These are phyloP conservation scores for Monosporozyma servazzii DNA, from an alignment of 805 yeast genomes.

Conservation along the genomic window DNA sequence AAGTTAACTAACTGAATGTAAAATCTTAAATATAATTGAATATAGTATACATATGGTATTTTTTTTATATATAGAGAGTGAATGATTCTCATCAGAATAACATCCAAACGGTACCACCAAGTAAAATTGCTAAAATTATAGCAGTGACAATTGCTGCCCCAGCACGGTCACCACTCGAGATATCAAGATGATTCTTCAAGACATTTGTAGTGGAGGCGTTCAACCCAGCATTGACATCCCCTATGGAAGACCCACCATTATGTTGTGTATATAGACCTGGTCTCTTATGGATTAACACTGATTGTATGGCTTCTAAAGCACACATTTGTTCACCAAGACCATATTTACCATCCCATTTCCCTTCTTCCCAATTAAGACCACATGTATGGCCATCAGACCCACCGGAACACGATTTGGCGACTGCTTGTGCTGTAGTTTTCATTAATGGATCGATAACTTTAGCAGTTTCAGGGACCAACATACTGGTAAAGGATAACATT, in stretches of 20 bases:
- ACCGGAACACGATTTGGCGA: constrained; percentile 64
- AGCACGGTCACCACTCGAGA: constrained; percentile 60
- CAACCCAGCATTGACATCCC: constrained; percentile 47
- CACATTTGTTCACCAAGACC: constrained; percentile 78
- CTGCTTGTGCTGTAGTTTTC: constrained; percentile 50
- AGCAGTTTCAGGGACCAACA: constrained; percentile 41
- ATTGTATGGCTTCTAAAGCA: constrained; percentile 57
- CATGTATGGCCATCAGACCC: constrained; percentile 71
- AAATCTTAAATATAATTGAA: not conserved
- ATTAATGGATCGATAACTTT: constrained; percentile 36
- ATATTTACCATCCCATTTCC: constrained; percentile 52
- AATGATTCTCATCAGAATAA: constrained; percentile 29
- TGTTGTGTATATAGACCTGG: constrained; percentile 46
- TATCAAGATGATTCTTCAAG: constrained; percentile 31
- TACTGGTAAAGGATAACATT: constrained; percentile 49
- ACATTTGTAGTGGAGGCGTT: constrained; percentile 33
- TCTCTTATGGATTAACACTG: constrained; percentile 35
- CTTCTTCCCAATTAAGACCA: constrained; percentile 55
- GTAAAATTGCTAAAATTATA: constrained; percentile 47
- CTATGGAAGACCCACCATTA: constrained; percentile 47
- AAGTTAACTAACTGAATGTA: not conserved
- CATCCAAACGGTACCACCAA: constrained; percentile 79
- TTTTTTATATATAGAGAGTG: not conserved
- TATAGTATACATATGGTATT: not conserved
- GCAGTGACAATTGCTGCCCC: constrained; percentile 91